Base-by-base conservation (phyloP, 495 filamentous ascomycete genomes). In the Penicillium egyptiacum region DNA sequence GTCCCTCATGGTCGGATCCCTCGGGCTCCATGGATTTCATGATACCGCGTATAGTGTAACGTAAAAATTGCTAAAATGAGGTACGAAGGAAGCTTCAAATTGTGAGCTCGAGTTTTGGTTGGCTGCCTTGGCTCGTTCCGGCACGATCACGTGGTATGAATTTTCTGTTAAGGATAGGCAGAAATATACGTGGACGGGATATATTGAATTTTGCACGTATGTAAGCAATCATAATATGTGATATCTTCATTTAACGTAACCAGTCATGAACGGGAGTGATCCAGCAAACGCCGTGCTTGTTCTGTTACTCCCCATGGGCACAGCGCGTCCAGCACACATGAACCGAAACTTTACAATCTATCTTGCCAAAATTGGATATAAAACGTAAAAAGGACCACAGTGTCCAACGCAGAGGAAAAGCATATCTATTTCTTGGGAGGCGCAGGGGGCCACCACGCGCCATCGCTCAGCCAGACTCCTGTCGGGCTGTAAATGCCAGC, bases 401-500 rank as follows among this genome's bases (percentile, higher is more conserved):
- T 4, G 14, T 11, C 37, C 37, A 46, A 51, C 8, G 50, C 14
- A 23, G 16, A 48, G 51, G 31, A 7, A 39, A 23, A 26, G 50
- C 46, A 55, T 49, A 22, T 61, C 65, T 70, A 71, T 45, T 52
- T 37, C 30, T 69, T 70, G 3, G 69, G 71, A 9, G 61, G 53
- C 9, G 62, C 46, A 10, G 76, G 76, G 16, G 79, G 68, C 20
- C 77, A 75, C 91, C 92, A 96, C n/a, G 73, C 69, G 30, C 88
- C 86, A 59, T 88, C 78, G 9, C 57, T 72, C 35, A 80, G 74
- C 90, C 94, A 94, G 19, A 83, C 82, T 1, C 91, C 93, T 1
- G 92, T 88, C 60, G 83, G 86, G 5, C 91, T 90, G 66, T 93
- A 98, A 63, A 88, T 88, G 20, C 81, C 88, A 45, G 79, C 80